Base-by-base conservation (phyloP, 805 yeast genomes). In the Priceomyces castillae region DNA sequence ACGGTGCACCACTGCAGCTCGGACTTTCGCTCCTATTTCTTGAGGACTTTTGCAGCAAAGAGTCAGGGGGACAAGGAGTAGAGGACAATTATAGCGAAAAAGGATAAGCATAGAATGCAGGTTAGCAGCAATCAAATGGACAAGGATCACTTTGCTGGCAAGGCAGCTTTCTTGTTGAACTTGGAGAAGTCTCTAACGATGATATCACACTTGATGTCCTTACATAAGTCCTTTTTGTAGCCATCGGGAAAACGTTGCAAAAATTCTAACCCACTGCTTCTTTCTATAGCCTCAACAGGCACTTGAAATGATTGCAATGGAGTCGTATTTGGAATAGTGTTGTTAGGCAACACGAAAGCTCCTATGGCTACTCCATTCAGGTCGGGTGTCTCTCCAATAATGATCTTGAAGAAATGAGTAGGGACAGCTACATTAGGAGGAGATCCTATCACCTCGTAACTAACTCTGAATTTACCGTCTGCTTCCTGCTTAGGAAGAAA, bases 371-470 rank as follows among this genome's bases (percentile, higher is more conserved):
- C 67, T 7, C 69, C 69, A 38, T 54, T 57, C 34, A 47, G 49
- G 11, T 73, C 64, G 41, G 64, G 55, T 30, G 61, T 66, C 62
- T 94, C 98, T 7, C 94, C 97, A 37, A 94, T 87, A 43, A 94
- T 70, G 46, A 94, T 67, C 68, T 94, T 94, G 77, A 83, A 94
- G 59, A 94, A 94, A 63, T 94, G 99, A 0, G 99, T 94, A 19
- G 99, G 99, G 9, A 94, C 99, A 0, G 99, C 98, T 42, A 94
- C 76, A 56, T 80, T 87, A 39, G 99, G 98, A 9, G 99, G 99
- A 54, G 89, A 86, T 1, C 99, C 99, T 60, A 94, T 88, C 34
- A 94, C 86, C 65, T 94, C 98, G 64, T 92, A 94, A 2, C 77
- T 69, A 15, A 94, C 96, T 50, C 84, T 76, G 62, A 71, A 87